Percentiles rank a stretch among this genome's conserved stretches.
Evolutionary conservation across 2,329 filamentous ascomycete genomes (phyloP).

Genomic region (Escovopsis sp.): DNA sequence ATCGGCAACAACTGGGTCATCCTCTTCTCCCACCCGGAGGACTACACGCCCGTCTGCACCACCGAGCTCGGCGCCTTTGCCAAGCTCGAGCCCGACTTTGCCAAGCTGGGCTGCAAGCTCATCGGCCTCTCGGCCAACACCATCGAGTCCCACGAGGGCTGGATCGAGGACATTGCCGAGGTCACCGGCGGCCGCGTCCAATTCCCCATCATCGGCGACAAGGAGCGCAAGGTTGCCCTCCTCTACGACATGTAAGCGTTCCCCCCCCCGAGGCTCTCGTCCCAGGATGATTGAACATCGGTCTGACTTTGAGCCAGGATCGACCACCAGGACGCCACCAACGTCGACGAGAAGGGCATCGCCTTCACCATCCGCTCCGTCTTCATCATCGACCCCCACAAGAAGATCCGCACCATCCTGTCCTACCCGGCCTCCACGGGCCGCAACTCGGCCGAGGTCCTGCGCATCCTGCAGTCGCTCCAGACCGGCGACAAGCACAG

Average conservation of each 20-base stretch:
- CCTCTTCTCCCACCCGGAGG: slow-evolving; percentile 73
- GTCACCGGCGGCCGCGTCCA: slow-evolving; percentile 53
- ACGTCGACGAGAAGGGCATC: slow-evolving; percentile 67
- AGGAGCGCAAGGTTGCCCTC: slow-evolving; percentile 60
- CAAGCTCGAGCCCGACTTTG: slow-evolving; percentile 77
- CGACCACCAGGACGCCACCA: slow-evolving; percentile 67
- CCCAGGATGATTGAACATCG: too few relatives aligned
- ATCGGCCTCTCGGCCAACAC: slow-evolving; percentile 84
- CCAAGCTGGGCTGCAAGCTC: slow-evolving; percentile 76
- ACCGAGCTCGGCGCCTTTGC: slow-evolving; percentile 90
- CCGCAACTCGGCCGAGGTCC: slow-evolving; percentile 65
- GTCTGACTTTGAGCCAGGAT: slow-evolving; percentile 30
- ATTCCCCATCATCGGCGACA: slow-evolving; percentile 74
- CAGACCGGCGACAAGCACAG: slow-evolving; percentile 80
- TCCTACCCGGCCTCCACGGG: slow-evolving; percentile 86
- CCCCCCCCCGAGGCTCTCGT: too few relatives aligned
- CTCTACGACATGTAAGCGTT: slow-evolving; percentile 60
- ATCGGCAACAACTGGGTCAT: slow-evolving; percentile 67
- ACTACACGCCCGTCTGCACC: slow-evolving; percentile 92
- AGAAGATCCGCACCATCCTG: slow-evolving; percentile 86
- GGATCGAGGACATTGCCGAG: slow-evolving; percentile 83
- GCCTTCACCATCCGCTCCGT: slow-evolving; percentile 91
- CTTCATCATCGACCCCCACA: slow-evolving; percentile 86
- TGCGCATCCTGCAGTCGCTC: slow-evolving; percentile 64
- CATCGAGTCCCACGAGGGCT: slow-evolving; percentile 66